phyloP scores from a whole-genome alignment of 441 rosid species.

The Euphorbia schlechtendalii region DNA sequence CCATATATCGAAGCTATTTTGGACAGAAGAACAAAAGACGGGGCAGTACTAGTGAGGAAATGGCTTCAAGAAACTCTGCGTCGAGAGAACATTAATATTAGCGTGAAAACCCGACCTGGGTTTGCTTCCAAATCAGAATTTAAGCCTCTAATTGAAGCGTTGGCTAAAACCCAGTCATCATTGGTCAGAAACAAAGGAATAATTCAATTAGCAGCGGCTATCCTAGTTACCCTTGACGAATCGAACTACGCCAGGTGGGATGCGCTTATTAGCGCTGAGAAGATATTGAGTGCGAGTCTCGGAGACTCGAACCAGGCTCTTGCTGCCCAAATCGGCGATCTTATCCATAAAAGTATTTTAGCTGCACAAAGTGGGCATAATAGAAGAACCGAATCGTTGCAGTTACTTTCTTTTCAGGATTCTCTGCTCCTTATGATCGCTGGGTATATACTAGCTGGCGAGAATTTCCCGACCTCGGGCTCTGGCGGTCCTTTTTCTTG shows the following conservation, averaged over 20 bases:
- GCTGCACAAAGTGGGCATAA: constrained; percentile 40
- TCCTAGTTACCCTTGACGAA: constrained; percentile 56
- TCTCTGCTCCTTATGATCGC: constrained; percentile 62
- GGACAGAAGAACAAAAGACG: constrained; percentile 84
- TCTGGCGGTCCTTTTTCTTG: constrained; percentile 87
- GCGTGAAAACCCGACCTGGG: constrained; percentile 68
- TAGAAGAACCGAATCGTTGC: constrained; percentile 31
- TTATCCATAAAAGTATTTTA: constrained; percentile 63
- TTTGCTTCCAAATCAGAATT: constrained; percentile 59
- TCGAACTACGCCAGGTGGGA: constrained; percentile 69
- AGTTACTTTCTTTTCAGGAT: constrained; percentile 62
- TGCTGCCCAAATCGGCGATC: constrained; percentile 86
- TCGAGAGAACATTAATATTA: constrained; percentile 46
- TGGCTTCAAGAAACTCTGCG: constrained; percentile 88
- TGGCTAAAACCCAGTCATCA: constrained; percentile 55
- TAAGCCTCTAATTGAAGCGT: constrained; percentile 54
- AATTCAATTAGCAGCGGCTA: constrained; percentile 77
- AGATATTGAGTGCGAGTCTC: constrained; percentile 72
- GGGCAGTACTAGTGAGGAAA: constrained; percentile 71
- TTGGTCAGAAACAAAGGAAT: constrained; percentile 71
- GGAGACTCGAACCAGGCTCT: constrained; percentile 90
- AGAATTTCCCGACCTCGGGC: constrained; percentile 90
- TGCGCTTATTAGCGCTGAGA: constrained; percentile 81
- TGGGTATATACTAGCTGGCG: constrained; percentile 90
- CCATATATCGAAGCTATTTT: constrained; percentile 80